Evolutionary conservation across 306 rosid genomes (phyloP).

Genomic region (Vigna mungo): DNA sequence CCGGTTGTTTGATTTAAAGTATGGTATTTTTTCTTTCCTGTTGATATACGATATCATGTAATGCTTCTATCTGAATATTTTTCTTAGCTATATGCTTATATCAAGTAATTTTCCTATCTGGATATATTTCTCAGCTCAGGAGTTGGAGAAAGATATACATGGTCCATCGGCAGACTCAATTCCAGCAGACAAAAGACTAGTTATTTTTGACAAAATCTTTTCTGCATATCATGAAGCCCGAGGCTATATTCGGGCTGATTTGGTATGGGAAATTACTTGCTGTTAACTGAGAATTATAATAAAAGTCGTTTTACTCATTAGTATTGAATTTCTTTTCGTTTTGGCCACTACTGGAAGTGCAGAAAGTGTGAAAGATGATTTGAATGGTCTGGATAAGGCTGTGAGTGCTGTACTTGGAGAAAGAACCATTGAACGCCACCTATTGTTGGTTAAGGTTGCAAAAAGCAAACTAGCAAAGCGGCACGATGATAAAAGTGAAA

Average conservation of each 20-base stretch:
- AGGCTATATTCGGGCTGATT: constrained; percentile 89
- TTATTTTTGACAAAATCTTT: constrained; percentile 88
- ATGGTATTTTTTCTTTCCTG: constrained; percentile 23
- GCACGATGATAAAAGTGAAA: constrained; percentile 88
- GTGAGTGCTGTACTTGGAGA: constrained; percentile 91
- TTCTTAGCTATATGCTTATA: constrained; percentile 21
- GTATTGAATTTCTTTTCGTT: constrained; percentile 42
- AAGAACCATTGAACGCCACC: constrained; percentile 95
- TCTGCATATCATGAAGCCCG: constrained; percentile 96
- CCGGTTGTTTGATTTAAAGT: constrained; percentile 26
- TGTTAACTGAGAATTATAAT: constrained; percentile 30
- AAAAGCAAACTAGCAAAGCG: constrained; percentile 85
- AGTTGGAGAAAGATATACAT: constrained; percentile 87
- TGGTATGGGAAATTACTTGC: constrained; percentile 70
- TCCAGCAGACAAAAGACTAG: constrained; percentile 77
- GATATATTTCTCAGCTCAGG: constrained; percentile 82
- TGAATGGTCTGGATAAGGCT: constrained; percentile 97
- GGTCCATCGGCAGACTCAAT: constrained; percentile 75
- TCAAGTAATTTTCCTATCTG: constrained; percentile 43
- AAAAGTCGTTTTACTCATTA: background rate
- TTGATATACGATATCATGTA: constrained; percentile 25
- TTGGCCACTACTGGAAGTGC: constrained; percentile 82
- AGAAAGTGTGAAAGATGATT: constrained; percentile 88
- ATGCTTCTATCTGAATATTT: constrained; percentile 44
- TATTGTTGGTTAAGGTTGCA: constrained; percentile 82